These are phyloP conservation scores for Trichoderma orchidacearum DNA, from an alignment of 495 filamentous ascomycete genomes.

Conservation along the genomic window DNA sequence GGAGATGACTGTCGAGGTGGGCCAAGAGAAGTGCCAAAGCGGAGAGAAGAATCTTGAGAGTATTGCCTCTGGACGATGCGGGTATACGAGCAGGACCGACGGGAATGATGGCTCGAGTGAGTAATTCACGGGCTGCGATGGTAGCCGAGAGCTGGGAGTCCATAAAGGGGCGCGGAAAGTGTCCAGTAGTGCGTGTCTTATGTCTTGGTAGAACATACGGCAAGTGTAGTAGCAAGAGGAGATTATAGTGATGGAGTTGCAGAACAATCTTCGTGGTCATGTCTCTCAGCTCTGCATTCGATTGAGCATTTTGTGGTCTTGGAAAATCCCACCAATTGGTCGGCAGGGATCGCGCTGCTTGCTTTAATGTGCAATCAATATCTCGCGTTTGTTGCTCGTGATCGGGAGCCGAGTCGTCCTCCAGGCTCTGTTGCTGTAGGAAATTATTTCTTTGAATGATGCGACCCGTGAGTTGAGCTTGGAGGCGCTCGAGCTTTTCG, in stretches of 20 bases:
- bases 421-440: background rate
- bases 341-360: conserved; percentile 9
- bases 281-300: conserved; percentile 4
- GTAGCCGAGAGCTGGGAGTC: conserved; percentile 9
- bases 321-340: conserved; percentile 12
- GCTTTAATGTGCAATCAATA: conserved; percentile 10
- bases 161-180: background rate
- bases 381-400: background rate
- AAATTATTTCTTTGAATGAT: background rate
- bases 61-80: background rate
- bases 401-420: background rate
- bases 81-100: background rate
- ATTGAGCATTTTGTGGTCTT: background rate
- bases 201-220: background rate
- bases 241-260: conserved; percentile 11
- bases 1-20: conserved; percentile 8
- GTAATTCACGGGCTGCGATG: background rate
- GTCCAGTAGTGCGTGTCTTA: background rate
- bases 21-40: background rate
- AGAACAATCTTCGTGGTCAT: conserved; percentile 7
- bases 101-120: background rate
- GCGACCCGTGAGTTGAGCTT: background rate
- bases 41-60: background rate
- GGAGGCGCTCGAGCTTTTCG: conserved; percentile 7
- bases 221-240: background rate